Evolutionary conservation across 352 stramenopile species (phyloP), one percentile per base, ranked within the genome.

Genomic region (Phytophthora palmivora): DNA sequence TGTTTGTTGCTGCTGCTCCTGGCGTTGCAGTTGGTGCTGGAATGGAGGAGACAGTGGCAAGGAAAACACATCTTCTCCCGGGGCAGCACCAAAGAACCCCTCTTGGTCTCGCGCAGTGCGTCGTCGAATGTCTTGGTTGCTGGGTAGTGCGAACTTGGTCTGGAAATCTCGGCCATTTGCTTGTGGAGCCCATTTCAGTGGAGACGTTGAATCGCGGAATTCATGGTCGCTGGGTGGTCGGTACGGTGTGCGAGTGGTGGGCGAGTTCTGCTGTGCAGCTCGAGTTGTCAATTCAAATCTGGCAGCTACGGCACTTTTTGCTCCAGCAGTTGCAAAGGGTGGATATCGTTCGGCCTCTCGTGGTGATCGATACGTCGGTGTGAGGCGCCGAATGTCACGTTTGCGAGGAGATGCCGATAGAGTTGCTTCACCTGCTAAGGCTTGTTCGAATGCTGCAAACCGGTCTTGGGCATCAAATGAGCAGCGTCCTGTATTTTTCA

Each of bases 101-200:
- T 88, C 69, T 63, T 92, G 82, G 56, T 87, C 73, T n/a, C 73
- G 56, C 10, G 84, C 82, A 9, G 73, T 73, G 22, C 71, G 63
- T 22, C 79, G 70, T 12, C 80, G 79, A 26, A 89, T 24, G 39
- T 94, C 84, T 46, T 94, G 84, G 41, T 76, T 87, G 57, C 63
- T 88, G 15, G 79, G 70, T 9, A 92, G 22, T 8, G 46, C 53
- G 50, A 94, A 94, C 48, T 92, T 94, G 58, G 82, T 64, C 38
- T 74, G 68, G 57, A 94, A 94, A 50, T 94, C 82, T 3, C 64
- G 63, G 12, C 64, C 64, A 38, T 39, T 58, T 2, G 57, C 39
- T 33, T 58, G 63, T 2, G 32, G 64, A 12, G 49, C 30, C 63
- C 63, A 72, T 39, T 72, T 62, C 2, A 63, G 12, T 1, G 73